Evolutionary conservation across 352 stramenopile genomes (phyloP).

Genomic region (Globisporangium lucens): DNA sequence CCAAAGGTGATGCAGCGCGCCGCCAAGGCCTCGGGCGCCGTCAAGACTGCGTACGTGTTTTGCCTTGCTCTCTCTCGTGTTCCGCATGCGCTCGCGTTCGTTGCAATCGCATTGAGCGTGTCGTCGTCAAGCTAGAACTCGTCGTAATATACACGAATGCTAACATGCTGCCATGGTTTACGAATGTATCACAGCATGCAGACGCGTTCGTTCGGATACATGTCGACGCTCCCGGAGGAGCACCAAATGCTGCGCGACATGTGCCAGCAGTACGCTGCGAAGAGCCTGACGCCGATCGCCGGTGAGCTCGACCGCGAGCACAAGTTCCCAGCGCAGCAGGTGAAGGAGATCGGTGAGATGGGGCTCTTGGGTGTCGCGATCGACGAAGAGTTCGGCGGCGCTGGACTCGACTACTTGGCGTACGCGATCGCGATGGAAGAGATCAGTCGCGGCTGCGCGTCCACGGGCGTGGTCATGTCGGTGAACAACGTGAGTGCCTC

Average conservation of each 20-base stretch:
- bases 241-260: slow-evolving; percentile 97
- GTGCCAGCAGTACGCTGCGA: slow-evolving; percentile 94
- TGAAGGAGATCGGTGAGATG: slow-evolving; percentile 90
- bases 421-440: slow-evolving; percentile 99
- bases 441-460: slow-evolving; percentile 94
- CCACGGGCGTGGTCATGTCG: slow-evolving; percentile 96
- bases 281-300: slow-evolving; percentile 91
- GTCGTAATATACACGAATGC: neutral
- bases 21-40: slow-evolving; percentile 8
- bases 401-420: slow-evolving; percentile 93
- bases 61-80: neutral
- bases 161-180: neutral
- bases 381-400: slow-evolving; percentile 84
- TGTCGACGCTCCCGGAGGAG: slow-evolving; percentile 89
- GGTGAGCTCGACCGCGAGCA: slow-evolving; percentile 89
- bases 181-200: slow-evolving; percentile 14
- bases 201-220: slow-evolving; percentile 50
- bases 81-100: neutral
- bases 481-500: slow-evolving; percentile 78
- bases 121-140: neutral
- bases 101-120: neutral
- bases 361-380: slow-evolving; percentile 96
- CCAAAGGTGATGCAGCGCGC: slow-evolving; percentile 18
- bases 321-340: slow-evolving; percentile 74
- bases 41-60: slow-evolving; percentile 16